These are phyloP conservation scores for Yamadazyma olivae DNA, from an alignment of 805 yeast genomes.

Conservation along the genomic window DNA sequence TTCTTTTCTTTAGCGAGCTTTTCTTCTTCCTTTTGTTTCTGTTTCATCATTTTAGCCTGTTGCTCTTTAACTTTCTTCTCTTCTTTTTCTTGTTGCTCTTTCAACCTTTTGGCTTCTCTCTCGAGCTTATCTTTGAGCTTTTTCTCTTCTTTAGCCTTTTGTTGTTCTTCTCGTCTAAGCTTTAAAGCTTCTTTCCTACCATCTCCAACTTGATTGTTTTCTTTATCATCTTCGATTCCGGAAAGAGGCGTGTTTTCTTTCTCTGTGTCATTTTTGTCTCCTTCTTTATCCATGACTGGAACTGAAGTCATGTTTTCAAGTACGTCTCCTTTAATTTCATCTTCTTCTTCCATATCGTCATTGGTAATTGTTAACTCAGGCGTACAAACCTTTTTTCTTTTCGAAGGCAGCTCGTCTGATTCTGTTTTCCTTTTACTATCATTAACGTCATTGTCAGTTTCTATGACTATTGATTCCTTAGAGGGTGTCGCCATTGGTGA, in stretches of 20 bases:
- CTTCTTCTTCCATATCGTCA: background rate
- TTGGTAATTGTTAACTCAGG: slow-evolving; percentile 3
- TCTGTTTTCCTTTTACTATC: slow-evolving; percentile 1
- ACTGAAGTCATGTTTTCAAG: background rate
- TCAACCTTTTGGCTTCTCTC: slow-evolving; percentile 12
- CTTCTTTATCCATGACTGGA: no score
- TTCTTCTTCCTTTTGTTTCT: slow-evolving; percentile 13
- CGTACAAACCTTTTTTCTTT: slow-evolving; percentile 5
- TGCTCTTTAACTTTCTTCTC: slow-evolving; percentile 6
- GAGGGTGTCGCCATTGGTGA: background rate
- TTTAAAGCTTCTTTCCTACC: background rate
- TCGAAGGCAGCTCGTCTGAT: slow-evolving; percentile 3
- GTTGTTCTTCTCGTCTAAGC: background rate
- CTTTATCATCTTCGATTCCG: background rate
- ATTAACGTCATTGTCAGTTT: background rate
- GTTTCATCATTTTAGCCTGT: slow-evolving; percentile 18
- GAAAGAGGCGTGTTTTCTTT: no score
- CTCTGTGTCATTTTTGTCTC: no score
- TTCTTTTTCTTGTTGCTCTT: slow-evolving; percentile 11
- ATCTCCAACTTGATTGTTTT: background rate
- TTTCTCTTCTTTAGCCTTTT: slow-evolving; percentile 13
- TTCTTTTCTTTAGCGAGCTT: slow-evolving; percentile 11
- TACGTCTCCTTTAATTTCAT: background rate
- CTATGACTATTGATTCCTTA: background rate
- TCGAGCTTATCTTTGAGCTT: slow-evolving; percentile 14